Base-by-base conservation (phyloP, 2,329 filamentous ascomycete species). In the Claviceps spartinae region DNA sequence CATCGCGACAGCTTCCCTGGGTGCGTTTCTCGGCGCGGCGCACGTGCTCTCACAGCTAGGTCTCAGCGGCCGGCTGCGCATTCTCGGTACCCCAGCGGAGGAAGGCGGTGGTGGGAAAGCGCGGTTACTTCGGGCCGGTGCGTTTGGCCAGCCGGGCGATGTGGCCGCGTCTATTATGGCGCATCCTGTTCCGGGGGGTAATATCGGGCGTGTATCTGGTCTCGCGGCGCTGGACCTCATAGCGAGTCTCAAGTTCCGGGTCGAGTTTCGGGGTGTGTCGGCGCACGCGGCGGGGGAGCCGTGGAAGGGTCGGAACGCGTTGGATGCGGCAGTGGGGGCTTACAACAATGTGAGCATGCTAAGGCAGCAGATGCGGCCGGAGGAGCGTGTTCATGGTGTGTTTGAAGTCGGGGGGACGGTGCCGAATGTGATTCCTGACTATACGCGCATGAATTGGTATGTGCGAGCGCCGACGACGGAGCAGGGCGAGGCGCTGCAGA, bases 41-140 rank as follows among this genome's bases (percentile, higher is more conserved):
- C 60, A 60, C 1, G 63, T 64, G 0, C 57, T 72, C 26, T 59
- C 62, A 36, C 44, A 57, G 3, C 60, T 63, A 2, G 59, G 63
- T 7, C 22, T 26, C 44, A 4, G 26, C 0, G 68, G 69, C 11
- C 62, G 68, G 2, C 59, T 72, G 3, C 62, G 67, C 1, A 61
- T 72, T 2, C 61, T 72, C 1, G 70, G 70, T 3, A 72, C 69
- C 0, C 70, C 69, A 0, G 70, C 69, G 0, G 70, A 72, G 47
- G 69, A 73, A 52, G 67, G 66, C 18, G 69, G 67, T 37, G 69
- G 68, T 16, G 69, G 69, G 14, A 73, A 72, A 57, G 59, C 53
- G 37, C 45, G 42, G 22, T 48, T 61, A 30, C 47, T 58, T 44
- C 30, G 57, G 5, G 58, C 57, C 22, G 62, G 62, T 8, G 59